phyloP scores from a whole-genome alignment of 2,329 filamentous ascomycete species.

The Curvularia lunata region DNA sequence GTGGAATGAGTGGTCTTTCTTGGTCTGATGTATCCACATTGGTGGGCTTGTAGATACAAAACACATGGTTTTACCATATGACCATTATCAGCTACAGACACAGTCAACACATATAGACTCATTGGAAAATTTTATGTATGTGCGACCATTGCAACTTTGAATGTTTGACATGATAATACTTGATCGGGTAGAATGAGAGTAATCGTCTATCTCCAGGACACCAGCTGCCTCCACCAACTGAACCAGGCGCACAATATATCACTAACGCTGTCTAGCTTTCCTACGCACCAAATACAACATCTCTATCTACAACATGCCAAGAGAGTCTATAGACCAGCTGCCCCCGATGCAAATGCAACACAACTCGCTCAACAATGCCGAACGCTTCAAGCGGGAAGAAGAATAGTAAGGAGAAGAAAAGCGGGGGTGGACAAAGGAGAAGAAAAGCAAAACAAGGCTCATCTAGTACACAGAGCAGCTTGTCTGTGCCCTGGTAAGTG shows the following conservation, averaged over 20 bases:
- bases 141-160: neutral
- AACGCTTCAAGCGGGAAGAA: slow-evolving; percentile 4
- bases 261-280: neutral
- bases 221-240: neutral
- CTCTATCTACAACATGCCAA: neutral
- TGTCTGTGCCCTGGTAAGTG: slow-evolving; percentile 47
- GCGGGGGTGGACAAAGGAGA: neutral
- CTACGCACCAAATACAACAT: neutral
- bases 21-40: neutral
- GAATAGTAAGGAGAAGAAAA: neutral
- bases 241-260: neutral
- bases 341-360: slow-evolving; percentile 9
- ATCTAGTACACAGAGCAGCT: slow-evolving; percentile 43
- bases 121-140: neutral
- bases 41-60: neutral
- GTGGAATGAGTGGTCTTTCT: neutral
- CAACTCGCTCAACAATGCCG: slow-evolving; percentile 10
- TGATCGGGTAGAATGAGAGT: neutral
- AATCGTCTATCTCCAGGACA: neutral
- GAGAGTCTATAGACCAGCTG: slow-evolving; percentile 1
- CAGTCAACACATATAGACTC: neutral
- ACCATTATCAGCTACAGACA: neutral
- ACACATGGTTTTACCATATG: neutral
- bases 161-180: neutral
- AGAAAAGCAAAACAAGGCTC: neutral